Percentiles rank a stretch among this genome's conserved stretches.
Evolutionary conservation across 2,329 filamentous ascomycete species (phyloP).

Genomic region (Cladosporium oxysporum): DNA sequence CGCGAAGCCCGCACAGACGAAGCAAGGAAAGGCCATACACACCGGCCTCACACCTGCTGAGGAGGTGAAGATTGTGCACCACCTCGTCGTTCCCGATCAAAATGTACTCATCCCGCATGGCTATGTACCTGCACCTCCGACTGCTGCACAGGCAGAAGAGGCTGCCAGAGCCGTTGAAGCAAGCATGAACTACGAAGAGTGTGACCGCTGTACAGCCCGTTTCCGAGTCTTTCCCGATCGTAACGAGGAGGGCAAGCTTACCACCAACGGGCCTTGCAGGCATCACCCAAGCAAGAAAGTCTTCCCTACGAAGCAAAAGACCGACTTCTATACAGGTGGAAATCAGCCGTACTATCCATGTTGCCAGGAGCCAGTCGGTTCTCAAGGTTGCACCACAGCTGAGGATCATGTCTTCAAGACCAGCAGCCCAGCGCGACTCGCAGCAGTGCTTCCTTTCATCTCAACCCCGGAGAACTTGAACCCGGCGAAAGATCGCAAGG

Average conservation of each 20-base stretch:
- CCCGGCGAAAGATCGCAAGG: conserved; percentile 43
- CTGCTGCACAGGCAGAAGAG: conserved; percentile 64
- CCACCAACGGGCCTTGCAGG: conserved; percentile 74
- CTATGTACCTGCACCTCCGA: conserved; percentile 72
- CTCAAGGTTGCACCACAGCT: conserved; percentile 72
- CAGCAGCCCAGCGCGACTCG: conserved; percentile 72
- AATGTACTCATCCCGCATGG: conserved; percentile 65
- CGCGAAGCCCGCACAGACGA: conserved; percentile 31
- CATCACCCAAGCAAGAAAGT: conserved; percentile 77
- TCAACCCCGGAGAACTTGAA: conserved; percentile 69
- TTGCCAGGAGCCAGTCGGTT: conserved; percentile 73
- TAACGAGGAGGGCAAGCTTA: conserved; percentile 73
- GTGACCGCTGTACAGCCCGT: conserved; percentile 79
- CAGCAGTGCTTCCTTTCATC: conserved; percentile 75
- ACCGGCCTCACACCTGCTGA: conserved; percentile 70
- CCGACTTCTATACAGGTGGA: conserved; percentile 56
- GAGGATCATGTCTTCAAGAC: conserved; percentile 86
- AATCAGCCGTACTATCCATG: conserved; percentile 70
- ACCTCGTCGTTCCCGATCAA: conserved; percentile 64
- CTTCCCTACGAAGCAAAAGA: conserved; percentile 56
- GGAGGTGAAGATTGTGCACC: conserved; percentile 55
- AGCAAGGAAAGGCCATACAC: conserved; percentile 50
- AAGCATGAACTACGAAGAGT: conserved; percentile 78
- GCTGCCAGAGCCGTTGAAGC: conserved; percentile 66
- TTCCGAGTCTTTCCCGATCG: conserved; percentile 93